A percentile compares a stretch with the other conserved stretches of the same genome.
phyloP scores from a whole-genome alignment of 345 rosid species.

The Turnera subulata region DNA sequence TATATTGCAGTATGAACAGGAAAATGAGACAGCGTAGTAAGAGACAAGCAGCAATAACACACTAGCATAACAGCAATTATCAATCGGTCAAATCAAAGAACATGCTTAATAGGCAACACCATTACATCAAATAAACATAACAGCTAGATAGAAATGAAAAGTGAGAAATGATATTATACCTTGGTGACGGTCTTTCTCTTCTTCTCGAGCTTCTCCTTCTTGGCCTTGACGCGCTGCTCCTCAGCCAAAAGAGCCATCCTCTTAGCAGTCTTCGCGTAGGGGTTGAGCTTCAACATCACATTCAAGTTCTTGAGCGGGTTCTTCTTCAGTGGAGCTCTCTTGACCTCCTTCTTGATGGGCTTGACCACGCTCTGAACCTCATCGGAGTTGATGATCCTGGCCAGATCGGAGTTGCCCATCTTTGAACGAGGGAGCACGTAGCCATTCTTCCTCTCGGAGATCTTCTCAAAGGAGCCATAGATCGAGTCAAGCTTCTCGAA shows the following conservation, averaged over 20 bases:
- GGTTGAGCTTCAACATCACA: constrained; percentile 78
- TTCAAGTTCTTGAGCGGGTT: constrained; percentile 88
- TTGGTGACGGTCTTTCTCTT: constrained; percentile 66
- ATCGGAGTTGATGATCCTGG: constrained; percentile 91
- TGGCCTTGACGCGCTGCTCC: constrained; percentile 80
- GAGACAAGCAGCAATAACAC: no score
- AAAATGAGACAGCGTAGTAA: no score
- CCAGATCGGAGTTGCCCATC: constrained; percentile 93
- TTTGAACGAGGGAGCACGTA: constrained; percentile 80
- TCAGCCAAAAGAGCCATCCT: constrained; percentile 94
- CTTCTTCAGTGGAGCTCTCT: constrained; percentile 86
- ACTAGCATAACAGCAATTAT: no score
- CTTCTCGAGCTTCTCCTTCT: constrained; percentile 96
- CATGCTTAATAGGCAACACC: no score
- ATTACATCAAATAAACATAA: neutral
- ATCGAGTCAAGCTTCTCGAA: constrained; percentile 87
- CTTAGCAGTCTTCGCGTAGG: constrained; percentile 92
- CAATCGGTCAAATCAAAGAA: no score
- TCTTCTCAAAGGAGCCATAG: constrained; percentile 79
- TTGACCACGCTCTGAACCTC: constrained; percentile 91
- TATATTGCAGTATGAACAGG: no score
- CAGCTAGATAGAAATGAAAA: neutral
- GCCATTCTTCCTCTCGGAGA: constrained; percentile 86
- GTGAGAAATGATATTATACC: constrained; percentile 38
- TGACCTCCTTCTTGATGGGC: constrained; percentile 62